phyloP scores from a whole-genome alignment of 257 asterid species.

The Perilla frutescens region DNA sequence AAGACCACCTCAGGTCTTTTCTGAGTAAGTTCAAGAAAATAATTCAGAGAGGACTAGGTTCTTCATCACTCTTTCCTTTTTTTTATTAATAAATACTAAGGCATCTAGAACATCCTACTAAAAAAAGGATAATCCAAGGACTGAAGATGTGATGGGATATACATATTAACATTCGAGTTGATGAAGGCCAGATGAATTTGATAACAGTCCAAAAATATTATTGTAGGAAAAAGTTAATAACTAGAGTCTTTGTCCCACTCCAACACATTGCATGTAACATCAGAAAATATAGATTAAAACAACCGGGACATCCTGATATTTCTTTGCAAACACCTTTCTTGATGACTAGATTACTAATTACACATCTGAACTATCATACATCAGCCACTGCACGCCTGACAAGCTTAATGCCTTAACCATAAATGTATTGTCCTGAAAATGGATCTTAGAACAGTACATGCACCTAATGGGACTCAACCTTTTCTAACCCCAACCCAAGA shows the following conservation, averaged over 20 bases:
- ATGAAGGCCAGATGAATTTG: slow-evolving; percentile 3
- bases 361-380: slow-evolving; percentile 2
- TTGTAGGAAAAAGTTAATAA: slow-evolving; percentile 10
- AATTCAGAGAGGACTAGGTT: background rate
- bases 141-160: slow-evolving; percentile 20
- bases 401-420: background rate
- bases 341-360: slow-evolving; percentile 17
- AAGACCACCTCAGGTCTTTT: slow-evolving; percentile 6
- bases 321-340: slow-evolving; percentile 23
- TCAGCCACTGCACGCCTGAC: slow-evolving; percentile 12
- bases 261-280: slow-evolving; percentile 7
- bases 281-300: background rate
- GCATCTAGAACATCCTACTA: slow-evolving; percentile 5
- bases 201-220: slow-evolving; percentile 12
- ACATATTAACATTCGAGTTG: slow-evolving; percentile 9
- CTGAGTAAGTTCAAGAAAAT: slow-evolving; percentile 11
- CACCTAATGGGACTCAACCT: slow-evolving; percentile 11
- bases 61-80: background rate
- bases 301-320: slow-evolving; percentile 6
- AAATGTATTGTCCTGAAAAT: slow-evolving; percentile 1
- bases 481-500: slow-evolving; percentile 7
- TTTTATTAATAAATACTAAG: background rate
- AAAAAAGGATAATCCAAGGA: slow-evolving; percentile 10
- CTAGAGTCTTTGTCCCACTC: slow-evolving; percentile 8
- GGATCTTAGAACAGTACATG: slow-evolving; percentile 5